These are phyloP conservation scores for Diplogelasinospora grovesii DNA, from an alignment of 495 filamentous ascomycete genomes.

Conservation along the genomic window DNA sequence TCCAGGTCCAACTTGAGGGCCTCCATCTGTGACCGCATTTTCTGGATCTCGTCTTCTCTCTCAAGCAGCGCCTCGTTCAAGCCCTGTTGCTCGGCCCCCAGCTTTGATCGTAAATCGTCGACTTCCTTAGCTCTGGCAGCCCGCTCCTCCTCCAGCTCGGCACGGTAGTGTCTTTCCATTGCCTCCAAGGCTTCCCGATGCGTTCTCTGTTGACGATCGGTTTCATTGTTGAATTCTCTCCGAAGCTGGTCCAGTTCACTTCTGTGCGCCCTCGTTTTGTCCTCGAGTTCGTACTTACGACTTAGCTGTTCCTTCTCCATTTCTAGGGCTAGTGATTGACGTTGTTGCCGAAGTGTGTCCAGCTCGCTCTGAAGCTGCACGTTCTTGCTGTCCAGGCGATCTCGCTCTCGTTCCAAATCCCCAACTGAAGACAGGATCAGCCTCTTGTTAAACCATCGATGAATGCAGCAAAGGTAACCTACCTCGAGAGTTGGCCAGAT, in stretches of 20 bases:
- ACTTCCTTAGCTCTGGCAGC: conserved; percentile 54
- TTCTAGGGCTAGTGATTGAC: conserved; percentile 19
- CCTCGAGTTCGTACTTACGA: conserved; percentile 35
- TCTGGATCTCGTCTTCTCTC: conserved; percentile 54
- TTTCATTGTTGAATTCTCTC: conserved; percentile 28
- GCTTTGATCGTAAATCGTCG: conserved; percentile 54
- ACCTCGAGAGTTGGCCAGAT: conserved; percentile 69
- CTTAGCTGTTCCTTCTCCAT: conserved; percentile 26
- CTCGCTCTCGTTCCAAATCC: conserved; percentile 57
- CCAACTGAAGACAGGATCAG: conserved; percentile 42
- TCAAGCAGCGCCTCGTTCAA: conserved; percentile 54
- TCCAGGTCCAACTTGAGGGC: conserved; percentile 53
- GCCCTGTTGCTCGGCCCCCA: conserved; percentile 57
- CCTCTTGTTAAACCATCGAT: background rate
- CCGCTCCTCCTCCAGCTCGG: conserved; percentile 54
- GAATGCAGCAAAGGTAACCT: conserved; percentile 20
- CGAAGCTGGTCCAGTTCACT: conserved; percentile 31
- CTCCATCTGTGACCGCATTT: conserved; percentile 47
- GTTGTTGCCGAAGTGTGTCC: conserved; percentile 44
- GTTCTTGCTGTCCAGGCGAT: conserved; percentile 52
- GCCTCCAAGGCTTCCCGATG: conserved; percentile 43
- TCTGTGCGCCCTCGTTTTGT: conserved; percentile 27
- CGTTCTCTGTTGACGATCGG: conserved; percentile 19
- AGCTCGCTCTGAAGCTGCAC: conserved; percentile 51
- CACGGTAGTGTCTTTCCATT: conserved; percentile 24